A percentile compares a stretch with the other conserved stretches of the same genome.
These are phyloP conservation scores for Capsicum chinense DNA, from an alignment of 257 asterid genomes.

Conservation along the genomic window DNA sequence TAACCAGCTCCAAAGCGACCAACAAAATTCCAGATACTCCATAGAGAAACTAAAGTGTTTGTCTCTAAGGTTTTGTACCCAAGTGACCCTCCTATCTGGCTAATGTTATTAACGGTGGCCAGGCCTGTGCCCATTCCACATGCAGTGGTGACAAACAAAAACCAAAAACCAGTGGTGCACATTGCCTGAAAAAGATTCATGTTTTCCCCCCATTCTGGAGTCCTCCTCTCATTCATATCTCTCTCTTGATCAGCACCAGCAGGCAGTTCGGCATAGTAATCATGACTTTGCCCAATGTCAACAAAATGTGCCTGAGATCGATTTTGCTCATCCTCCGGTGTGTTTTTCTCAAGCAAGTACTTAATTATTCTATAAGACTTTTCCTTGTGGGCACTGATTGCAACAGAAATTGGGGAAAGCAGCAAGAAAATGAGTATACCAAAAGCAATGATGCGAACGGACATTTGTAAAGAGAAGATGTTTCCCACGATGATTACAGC, in stretches of 20 bases:
- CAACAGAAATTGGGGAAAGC: conserved; percentile 55
- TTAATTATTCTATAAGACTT: conserved; percentile 57
- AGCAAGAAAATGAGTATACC: conserved; percentile 62
- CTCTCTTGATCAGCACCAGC: conserved; percentile 46
- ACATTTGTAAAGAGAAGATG: conserved; percentile 46
- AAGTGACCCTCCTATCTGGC: conserved; percentile 93
- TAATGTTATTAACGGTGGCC: conserved; percentile 84
- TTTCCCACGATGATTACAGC: conserved; percentile 64
- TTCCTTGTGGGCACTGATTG: conserved; percentile 61
- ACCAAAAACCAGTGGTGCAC: conserved; percentile 74
- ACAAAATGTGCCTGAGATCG: conserved; percentile 33
- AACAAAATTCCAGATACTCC: conserved; percentile 93
- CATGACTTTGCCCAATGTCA: conserved; percentile 40
- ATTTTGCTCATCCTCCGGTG: conserved; percentile 42
- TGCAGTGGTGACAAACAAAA: conserved; percentile 70
- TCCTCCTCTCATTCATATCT: conserved; percentile 35
- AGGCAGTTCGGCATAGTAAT: conserved; percentile 49
- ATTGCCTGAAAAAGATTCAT: conserved; percentile 67
- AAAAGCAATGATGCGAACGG: conserved; percentile 49
- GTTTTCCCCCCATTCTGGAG: conserved; percentile 43
- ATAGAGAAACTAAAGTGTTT: conserved; percentile 72
- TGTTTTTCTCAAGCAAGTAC: conserved; percentile 79
- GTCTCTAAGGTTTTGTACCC: conserved; percentile 62
- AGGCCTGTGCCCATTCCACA: conserved; percentile 98
- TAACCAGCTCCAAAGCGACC: conserved; percentile 91